Evolutionary conservation across 345 rosid genomes (phyloP), one percentile per base, ranked within the genome.

Genomic region (Firmiana major): DNA sequence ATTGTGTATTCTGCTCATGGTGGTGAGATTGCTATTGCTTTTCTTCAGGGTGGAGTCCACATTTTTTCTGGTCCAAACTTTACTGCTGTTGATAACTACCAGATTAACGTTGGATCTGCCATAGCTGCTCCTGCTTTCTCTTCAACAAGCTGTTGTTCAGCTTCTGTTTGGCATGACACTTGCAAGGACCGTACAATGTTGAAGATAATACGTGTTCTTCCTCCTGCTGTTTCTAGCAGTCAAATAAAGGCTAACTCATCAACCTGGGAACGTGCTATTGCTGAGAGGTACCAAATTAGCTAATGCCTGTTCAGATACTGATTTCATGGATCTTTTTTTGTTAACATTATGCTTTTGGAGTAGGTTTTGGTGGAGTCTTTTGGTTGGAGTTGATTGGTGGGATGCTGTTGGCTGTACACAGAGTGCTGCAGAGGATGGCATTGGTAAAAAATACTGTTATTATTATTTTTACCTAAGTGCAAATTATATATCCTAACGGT

Each of bases 301-400:
- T 51, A 71, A 51, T 38, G 46, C 26, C 17, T 24, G 24, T 26
- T 46, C 53, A 15, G 54, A 34, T 31, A 54, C 58, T 8, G 46
- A n/a, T 63, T 43, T 19, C 54, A n/a, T 67, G 21, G 34, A 9
- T 63, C 3, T 9, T 15, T 15, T 19, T 45, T 58, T 75, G 79
- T 59, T 57, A 26, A 51, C 49, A 26, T 73, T 17, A 3, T 46
- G 19, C 48, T 83, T 68, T 69, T 11, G 11, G 74, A 81, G 84
- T 84, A 96, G 99, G 91, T 96, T 96, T 87, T 96, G 99, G 99
- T 96, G 99, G 99, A 92, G 98, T 84, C 99, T 96, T 85, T 87
- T 96, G 93, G 98, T 96, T 70, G 98, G 98, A 68, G 99, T 96
- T 84, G 99, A 94, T 87, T 96, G 99, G 99, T 96, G 99, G 99